phyloP scores from a whole-genome alignment of 352 stramenopile genomes.

The Globisporangium heterothallicum region DNA sequence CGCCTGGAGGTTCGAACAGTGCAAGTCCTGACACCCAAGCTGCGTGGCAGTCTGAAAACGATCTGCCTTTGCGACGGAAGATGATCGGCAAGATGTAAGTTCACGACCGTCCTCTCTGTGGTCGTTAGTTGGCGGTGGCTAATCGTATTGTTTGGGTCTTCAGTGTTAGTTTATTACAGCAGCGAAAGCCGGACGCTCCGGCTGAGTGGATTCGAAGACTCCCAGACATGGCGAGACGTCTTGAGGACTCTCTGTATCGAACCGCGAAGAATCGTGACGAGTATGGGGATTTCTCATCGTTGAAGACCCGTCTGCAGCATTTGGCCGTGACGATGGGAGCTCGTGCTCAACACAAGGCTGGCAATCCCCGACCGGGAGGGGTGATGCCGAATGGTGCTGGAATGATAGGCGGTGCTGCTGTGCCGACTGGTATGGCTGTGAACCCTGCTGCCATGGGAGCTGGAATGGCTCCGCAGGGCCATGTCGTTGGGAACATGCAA shows the following conservation, averaged over 20 bases:
- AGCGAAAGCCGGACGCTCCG: slow-evolving; percentile 95
- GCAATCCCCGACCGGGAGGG: slow-evolving; percentile 33
- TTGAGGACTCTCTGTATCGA: slow-evolving; percentile 97
- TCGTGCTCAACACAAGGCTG: slow-evolving; percentile 73
- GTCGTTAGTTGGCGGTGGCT: too few relatives aligned
- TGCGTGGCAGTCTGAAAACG: slow-evolving; percentile 85
- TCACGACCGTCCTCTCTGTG: background rate
- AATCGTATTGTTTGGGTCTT: slow-evolving; percentile 1
- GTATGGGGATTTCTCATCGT: slow-evolving; percentile 94
- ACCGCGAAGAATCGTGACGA: slow-evolving; percentile 90
- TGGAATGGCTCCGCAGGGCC: slow-evolving; percentile 50
- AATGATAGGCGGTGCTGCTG: slow-evolving; percentile 34
- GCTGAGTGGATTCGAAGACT: slow-evolving; percentile 97
- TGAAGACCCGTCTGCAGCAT: slow-evolving; percentile 96
- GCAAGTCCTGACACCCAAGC: slow-evolving; percentile 45
- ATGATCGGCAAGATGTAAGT: slow-evolving; percentile 91
- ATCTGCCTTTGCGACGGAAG: slow-evolving; percentile 77
- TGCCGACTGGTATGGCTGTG: slow-evolving; percentile 40
- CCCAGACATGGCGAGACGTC: slow-evolving; percentile 96
- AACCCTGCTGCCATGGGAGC: slow-evolving; percentile 32
- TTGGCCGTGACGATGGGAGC: slow-evolving; percentile 90
- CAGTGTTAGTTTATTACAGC: slow-evolving; percentile 93
- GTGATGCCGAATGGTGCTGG: slow-evolving; percentile 26
- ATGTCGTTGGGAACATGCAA: slow-evolving; percentile 66
- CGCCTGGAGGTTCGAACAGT: slow-evolving; percentile 25